Evolutionary conservation across 1,284 basidiomycete genomes (phyloP).

Genomic region (Rhodotorula sp.): DNA sequence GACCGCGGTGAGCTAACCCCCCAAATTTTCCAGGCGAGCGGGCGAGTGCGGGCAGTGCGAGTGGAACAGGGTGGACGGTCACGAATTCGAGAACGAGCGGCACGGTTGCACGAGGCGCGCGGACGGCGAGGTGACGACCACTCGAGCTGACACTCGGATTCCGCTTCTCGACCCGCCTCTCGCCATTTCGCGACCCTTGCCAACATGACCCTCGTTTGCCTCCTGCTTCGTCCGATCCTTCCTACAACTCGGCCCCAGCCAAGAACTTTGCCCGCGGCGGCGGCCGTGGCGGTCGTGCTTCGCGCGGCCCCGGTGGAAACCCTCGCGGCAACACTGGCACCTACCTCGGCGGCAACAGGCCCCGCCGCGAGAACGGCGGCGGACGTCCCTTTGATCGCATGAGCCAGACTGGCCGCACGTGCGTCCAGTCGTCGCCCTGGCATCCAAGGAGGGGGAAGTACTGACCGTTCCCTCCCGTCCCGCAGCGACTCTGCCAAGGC

Average conservation of each 20-base stretch:
- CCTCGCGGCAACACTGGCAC: slow-evolving; percentile 42
- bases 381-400: slow-evolving; percentile 41
- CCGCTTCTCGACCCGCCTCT: background rate
- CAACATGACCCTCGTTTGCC: background rate
- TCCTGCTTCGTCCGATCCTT: background rate
- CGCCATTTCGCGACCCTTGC: background rate
- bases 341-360: slow-evolving; percentile 41
- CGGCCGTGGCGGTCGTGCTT: slow-evolving; percentile 27
- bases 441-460: background rate
- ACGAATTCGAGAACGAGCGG: background rate
- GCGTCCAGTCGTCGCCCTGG: background rate
- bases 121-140: background rate
- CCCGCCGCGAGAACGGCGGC: slow-evolving; percentile 42
- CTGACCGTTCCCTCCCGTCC: background rate
- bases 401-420: slow-evolving; percentile 40
- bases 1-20: slow-evolving; percentile 34
- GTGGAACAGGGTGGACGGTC: background rate
- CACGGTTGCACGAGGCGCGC: background rate
- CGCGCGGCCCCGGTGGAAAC: slow-evolving; percentile 30
- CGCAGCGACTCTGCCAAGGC: slow-evolving; percentile 40
- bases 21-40: background rate
- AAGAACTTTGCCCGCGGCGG: slow-evolving; percentile 28
- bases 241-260: slow-evolving; percentile 9
- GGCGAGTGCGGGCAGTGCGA: background rate
- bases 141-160: background rate